Evolutionary conservation across 257 asterid genomes (phyloP).

Genomic region (Rubia yunnanensis): DNA sequence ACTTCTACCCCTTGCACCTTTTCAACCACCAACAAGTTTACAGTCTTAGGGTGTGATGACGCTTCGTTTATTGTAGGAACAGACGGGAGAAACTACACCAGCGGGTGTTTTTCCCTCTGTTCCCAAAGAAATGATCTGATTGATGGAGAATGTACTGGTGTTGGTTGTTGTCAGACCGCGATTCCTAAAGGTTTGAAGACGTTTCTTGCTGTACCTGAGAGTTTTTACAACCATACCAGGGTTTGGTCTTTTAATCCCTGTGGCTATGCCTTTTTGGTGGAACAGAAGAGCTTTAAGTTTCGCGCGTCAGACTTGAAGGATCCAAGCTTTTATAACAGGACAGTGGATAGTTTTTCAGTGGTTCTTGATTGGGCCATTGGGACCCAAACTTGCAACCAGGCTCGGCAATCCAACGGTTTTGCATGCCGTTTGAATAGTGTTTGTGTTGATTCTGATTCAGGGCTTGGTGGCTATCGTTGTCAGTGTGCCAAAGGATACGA

Average conservation of each 20-base stretch:
- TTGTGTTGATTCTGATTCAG: conserved; percentile 37
- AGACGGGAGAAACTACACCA: conserved; percentile 22
- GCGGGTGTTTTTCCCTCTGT: conserved; percentile 39
- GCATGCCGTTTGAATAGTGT: conserved; percentile 30
- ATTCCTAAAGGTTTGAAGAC: conserved; percentile 43
- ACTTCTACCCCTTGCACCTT: conserved; percentile 16
- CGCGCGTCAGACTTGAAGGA: conserved; percentile 23
- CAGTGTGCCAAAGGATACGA: conserved; percentile 37
- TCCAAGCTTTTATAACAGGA: conserved; percentile 19
- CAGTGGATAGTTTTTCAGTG: conserved; percentile 28
- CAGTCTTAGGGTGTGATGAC: conserved; percentile 47
- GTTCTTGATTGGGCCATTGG: conserved; percentile 67
- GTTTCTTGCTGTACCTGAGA: background rate
- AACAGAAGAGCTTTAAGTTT: conserved; percentile 28
- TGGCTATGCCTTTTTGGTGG: conserved; percentile 46
- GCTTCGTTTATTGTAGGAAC: conserved; percentile 13
- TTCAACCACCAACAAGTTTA: conserved; percentile 31
- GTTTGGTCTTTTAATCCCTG: conserved; percentile 32
- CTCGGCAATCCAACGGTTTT: conserved; percentile 11
- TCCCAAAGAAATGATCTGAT: conserved; percentile 15
- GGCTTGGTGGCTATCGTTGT: conserved; percentile 48
- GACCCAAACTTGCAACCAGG: conserved; percentile 27
- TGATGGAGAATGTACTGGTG: conserved; percentile 37
- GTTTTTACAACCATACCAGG: background rate
- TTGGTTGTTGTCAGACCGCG: conserved; percentile 48